Evolutionary conservation across 1,284 basidiomycete genomes (phyloP), one percentile per base, ranked within the genome.

Genomic region (Rhodotorula sp.): DNA sequence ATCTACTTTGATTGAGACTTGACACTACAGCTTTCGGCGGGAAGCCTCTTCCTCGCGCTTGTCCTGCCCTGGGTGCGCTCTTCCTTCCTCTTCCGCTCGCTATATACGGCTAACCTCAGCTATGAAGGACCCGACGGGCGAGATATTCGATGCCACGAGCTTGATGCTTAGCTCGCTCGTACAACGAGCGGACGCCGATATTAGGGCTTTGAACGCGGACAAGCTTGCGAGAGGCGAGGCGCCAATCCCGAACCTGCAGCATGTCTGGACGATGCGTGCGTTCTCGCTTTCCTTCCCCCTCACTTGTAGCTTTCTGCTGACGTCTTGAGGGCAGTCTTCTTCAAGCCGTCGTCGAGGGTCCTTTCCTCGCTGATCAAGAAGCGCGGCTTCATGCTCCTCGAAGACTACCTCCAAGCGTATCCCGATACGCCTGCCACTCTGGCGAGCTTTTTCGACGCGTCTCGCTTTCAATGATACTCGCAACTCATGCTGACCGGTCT

Each of bases 191-290:
- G 67, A 69, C 36, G 59, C 48, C 2, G 72, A 74, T 51, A 46
- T 61, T 24, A 44, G 29, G 7, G n/a, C 29, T 34, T 44, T 65
- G 49, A 74, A 69, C 55, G 46, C 15, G 0, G 51, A 56, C 39
- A 55, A 67, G 0, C 29, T 15, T 0, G 10, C 9, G 2, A 4
- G 10, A 2, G 59, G 65, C 13, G 29, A 67, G 13, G 4, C 55
- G 27, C 52, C 55, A 6, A 22, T 67, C 11, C 72, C 70, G 5
- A 30, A 51, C 4, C 46, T 69, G 29, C 36, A 46, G 4, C 52
- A 59, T 2, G 62, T 66, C 15, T 74, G 70, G 65, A 74, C 72
- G 20, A 71, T 74, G 70, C 62, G 70, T 72, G 32, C 11, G 67
- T 65, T 4, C 20, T 8, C 2, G 0, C 39, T n/a, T n/a, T 24